phyloP scores from a whole-genome alignment of 1,139 yeast species.

The Suhomyces terraborum region DNA sequence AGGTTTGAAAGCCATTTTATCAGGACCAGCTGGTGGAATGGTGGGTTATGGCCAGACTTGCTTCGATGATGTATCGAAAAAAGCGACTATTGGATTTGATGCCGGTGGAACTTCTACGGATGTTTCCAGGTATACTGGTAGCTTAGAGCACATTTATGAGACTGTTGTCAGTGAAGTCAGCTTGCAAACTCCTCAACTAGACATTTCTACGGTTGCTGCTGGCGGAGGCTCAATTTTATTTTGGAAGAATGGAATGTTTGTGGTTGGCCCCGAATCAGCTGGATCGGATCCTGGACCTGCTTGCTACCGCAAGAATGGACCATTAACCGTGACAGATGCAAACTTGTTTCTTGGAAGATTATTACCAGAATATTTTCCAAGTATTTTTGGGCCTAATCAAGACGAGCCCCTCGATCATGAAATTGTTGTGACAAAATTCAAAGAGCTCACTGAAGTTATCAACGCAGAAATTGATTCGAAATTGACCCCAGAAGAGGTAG shows the following conservation, averaged over 20 bases:
- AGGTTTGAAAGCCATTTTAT: constrained; percentile 48
- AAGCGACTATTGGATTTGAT: constrained; percentile 49
- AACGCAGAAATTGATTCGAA: constrained; percentile 28
- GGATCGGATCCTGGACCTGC: constrained; percentile 53
- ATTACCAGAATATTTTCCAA: constrained; percentile 44
- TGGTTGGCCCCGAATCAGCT: constrained; percentile 51
- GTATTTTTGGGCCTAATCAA: constrained; percentile 47
- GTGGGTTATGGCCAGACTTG: constrained; percentile 53
- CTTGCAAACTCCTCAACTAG: constrained; percentile 49
- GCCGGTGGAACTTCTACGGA: constrained; percentile 55
- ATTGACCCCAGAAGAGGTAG: constrained; percentile 44
- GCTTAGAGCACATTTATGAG: constrained; percentile 44
- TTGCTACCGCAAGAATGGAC: constrained; percentile 50
- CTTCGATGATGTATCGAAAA: constrained; percentile 30
- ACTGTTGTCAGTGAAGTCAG: constrained; percentile 48
- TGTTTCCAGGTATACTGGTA: constrained; percentile 44
- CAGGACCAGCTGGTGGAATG: constrained; percentile 56
- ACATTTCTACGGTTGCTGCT: constrained; percentile 51
- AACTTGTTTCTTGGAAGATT: constrained; percentile 45
- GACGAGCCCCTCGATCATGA: constrained; percentile 42
- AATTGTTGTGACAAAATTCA: constrained; percentile 31
- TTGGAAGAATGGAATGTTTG: constrained; percentile 50
- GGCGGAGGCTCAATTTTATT: constrained; percentile 51
- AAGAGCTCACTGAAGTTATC: constrained; percentile 35
- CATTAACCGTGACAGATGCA: constrained; percentile 50